Conservation (phyloP, 805 yeast genomes). For the Jamesozyma lodderae region DNA sequence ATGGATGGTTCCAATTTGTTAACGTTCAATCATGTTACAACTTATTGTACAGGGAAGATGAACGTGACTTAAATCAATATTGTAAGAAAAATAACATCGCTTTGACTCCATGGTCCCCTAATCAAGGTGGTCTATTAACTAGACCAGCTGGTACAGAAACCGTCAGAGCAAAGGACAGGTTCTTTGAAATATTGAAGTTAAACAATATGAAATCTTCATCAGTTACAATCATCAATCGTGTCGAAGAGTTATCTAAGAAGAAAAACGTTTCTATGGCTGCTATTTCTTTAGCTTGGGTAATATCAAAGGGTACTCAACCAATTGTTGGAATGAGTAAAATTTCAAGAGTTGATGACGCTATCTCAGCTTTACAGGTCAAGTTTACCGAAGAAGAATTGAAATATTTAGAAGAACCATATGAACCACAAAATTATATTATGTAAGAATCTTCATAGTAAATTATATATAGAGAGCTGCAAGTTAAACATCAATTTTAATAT, state of each 20-base stretch:
- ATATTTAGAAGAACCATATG: constrained; percentile 13
- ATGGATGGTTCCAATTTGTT: constrained; percentile 32
- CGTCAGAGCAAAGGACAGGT: constrained; percentile 7
- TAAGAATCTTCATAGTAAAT: too few species aligned
- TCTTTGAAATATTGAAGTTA: constrained; percentile 35
- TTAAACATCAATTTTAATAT: too few species aligned
- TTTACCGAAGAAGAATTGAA: constrained; percentile 25
- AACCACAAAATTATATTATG: constrained; percentile 3
- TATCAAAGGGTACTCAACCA: constrained; percentile 44
- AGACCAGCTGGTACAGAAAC: constrained; percentile 32
- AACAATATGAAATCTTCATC: constrained; percentile 14
- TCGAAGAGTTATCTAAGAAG: constrained; percentile 46
- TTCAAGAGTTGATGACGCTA: constrained; percentile 44
- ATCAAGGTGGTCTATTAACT: constrained; percentile 46
- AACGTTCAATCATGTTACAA: constrained; percentile 53
- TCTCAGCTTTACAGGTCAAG: constrained; percentile 34
- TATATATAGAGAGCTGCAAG: too few species aligned
- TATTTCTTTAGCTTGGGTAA: constrained; percentile 45
- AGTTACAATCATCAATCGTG: constrained; percentile 36
- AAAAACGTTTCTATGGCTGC: constrained; percentile 43
- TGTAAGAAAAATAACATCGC: constrained; percentile 46
- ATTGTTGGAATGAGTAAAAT: constrained; percentile 44
- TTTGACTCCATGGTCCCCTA: constrained; percentile 53
- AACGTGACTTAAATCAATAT: constrained; percentile 50
- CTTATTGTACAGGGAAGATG: constrained; percentile 52